These are phyloP conservation scores for Coemansia umbellata DNA, from an alignment of 192 early-diverging fungal genomes.

Conservation along the genomic window DNA sequence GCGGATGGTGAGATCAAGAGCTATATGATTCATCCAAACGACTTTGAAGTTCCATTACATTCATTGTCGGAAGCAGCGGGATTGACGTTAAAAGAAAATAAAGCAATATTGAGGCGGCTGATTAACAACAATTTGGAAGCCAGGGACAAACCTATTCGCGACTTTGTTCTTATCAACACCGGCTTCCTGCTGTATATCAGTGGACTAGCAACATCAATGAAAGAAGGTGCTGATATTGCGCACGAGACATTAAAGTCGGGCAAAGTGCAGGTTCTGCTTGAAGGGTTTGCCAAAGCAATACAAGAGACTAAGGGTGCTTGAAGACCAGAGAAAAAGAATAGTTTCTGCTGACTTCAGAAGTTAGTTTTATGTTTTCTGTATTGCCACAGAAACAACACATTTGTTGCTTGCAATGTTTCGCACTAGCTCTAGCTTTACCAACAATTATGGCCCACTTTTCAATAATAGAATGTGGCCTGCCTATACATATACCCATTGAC, in stretches of 20 bases:
- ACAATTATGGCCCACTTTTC: too few relatives aligned
- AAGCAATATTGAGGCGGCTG: slow-evolving; percentile 63
- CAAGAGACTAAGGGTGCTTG: too few relatives aligned
- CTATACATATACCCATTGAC: too few relatives aligned
- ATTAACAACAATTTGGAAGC: slow-evolving; percentile 62
- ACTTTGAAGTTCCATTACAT: slow-evolving; percentile 83
- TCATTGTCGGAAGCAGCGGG: slow-evolving; percentile 63
- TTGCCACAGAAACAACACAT: too few relatives aligned
- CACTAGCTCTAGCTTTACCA: too few relatives aligned
- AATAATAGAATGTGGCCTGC: too few relatives aligned
- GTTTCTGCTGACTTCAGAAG: too few relatives aligned
- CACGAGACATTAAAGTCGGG: slow-evolving; percentile 68
- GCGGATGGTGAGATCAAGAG: slow-evolving; percentile 58
- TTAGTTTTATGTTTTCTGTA: too few relatives aligned
- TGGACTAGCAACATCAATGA: slow-evolving; percentile 66
- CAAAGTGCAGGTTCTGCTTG: slow-evolving; percentile 59
- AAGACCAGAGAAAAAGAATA: too few relatives aligned
- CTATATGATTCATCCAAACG: slow-evolving; percentile 67
- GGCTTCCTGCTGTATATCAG: slow-evolving; percentile 81
- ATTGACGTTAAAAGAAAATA: slow-evolving; percentile 74
- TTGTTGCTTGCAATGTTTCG: too few relatives aligned
- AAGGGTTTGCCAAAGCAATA: slow-evolving; percentile 55
- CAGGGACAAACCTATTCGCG: slow-evolving; percentile 63
- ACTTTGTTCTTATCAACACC: slow-evolving; percentile 91
- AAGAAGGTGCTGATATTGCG: slow-evolving; percentile 76